These are phyloP conservation scores for Fusarium sp. DNA, from an alignment of 2,329 filamentous ascomycete species.

Conservation along the genomic window DNA sequence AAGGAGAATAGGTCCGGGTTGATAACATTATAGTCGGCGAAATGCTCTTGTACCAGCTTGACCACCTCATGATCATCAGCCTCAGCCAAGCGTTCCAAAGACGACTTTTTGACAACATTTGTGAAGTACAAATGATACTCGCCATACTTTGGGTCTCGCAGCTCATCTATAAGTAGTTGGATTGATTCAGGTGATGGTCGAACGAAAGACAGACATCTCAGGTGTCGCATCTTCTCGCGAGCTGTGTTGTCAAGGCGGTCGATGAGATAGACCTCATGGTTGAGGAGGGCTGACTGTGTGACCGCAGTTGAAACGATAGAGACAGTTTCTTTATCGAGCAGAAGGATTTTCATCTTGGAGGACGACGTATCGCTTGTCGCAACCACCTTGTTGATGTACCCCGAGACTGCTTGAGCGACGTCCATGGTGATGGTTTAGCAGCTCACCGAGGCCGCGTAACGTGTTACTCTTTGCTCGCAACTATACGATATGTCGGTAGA, in stretches of 20 bases:
- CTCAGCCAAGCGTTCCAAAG: conserved; percentile 92
- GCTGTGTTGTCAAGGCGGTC: conserved; percentile 91
- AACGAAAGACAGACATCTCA: conserved; percentile 92
- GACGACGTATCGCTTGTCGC: conserved; percentile 76
- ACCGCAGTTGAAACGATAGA: conserved; percentile 94
- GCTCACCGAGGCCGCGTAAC: conserved; percentile 29
- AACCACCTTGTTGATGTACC: conserved; percentile 97
- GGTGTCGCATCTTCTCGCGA: conserved; percentile 97
- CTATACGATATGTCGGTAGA: not conserved
- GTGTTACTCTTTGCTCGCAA: conserved; percentile 3
- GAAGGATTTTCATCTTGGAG: conserved; percentile 97
- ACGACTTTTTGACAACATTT: conserved; percentile 97
- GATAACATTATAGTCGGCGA: conserved; percentile 94
- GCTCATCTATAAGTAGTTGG: conserved; percentile 92
- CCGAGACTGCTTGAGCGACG: conserved; percentile 89
- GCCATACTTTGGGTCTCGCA: conserved; percentile 95
- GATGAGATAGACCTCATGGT: conserved; percentile 97
- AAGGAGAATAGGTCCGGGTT: conserved; percentile 94
- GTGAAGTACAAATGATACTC: conserved; percentile 98
- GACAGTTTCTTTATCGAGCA: conserved; percentile 94
- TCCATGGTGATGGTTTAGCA: conserved; percentile 76
- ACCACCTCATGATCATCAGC: conserved; percentile 98
- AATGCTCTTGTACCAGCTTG: conserved; percentile 93
- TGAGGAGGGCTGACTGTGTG: conserved; percentile 93
- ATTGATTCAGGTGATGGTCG: conserved; percentile 93